Evolutionary conservation across 2,329 filamentous ascomycete genomes (phyloP).

Genomic region (Plectosphaerella sp.): DNA sequence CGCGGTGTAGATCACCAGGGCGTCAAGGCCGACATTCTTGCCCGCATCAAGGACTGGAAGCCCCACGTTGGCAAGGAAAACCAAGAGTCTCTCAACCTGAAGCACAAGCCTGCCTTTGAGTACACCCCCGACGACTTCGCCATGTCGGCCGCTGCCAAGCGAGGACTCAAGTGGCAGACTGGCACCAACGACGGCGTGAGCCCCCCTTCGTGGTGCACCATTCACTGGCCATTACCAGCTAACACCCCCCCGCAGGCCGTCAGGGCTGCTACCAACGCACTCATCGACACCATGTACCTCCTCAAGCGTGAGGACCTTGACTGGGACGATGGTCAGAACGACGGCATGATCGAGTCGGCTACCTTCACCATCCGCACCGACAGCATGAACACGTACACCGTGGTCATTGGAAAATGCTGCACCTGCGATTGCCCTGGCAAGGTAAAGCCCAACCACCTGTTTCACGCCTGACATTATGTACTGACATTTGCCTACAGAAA

Average conservation of each 20-base stretch:
- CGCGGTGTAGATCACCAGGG: conserved; percentile 2
- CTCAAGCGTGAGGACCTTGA: conserved; percentile 1
- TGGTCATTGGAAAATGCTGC: background rate
- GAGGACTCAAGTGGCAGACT: background rate
- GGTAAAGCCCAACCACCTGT: background rate
- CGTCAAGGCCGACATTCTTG: conserved; percentile 4
- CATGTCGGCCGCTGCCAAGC: background rate
- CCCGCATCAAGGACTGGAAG: conserved; percentile 4
- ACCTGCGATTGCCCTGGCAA: conserved; percentile 5
- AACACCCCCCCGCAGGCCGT: background rate
- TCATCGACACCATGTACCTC: conserved; percentile 4
- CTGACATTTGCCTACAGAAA: background rate
- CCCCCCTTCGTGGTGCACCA: too few relatives aligned
- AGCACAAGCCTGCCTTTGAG: background rate
- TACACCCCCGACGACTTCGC: background rate
- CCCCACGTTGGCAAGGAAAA: background rate
- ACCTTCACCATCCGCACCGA: background rate
- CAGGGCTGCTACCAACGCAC: conserved; percentile 4
- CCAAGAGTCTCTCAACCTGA: background rate
- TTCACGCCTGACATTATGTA: background rate
- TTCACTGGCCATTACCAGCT: too few relatives aligned
- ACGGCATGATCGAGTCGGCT: background rate
- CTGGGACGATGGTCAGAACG: background rate
- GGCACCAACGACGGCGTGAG: background rate
- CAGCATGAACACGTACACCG: background rate